Percentiles rank a stretch among this genome's conserved stretches.
Conservation (phyloP, 371 early-diverging fungal species). For the Mortierella sp. region DNA sequence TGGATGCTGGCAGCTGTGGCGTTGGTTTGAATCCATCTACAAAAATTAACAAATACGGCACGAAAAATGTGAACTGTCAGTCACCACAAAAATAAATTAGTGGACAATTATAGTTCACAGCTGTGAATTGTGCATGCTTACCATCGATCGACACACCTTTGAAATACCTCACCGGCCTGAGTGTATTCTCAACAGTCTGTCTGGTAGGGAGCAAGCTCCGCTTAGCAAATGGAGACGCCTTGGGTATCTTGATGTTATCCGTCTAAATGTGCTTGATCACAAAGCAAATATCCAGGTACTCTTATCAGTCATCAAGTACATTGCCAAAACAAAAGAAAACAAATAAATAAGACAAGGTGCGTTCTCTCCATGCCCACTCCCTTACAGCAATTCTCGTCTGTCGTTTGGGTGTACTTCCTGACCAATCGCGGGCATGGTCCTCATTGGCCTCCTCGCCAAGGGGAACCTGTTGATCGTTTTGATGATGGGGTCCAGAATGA, state of each 20-base stretch:
- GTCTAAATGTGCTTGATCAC: background rate
- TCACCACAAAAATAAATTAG: background rate
- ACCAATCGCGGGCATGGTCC: slow-evolving; percentile 20
- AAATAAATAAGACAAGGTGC: background rate
- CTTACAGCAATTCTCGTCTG: slow-evolving; percentile 17
- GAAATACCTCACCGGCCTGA: background rate
- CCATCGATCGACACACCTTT: slow-evolving; percentile 29
- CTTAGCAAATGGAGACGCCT: slow-evolving; percentile 23
- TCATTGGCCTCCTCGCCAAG: slow-evolving; percentile 23
- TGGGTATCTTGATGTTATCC: slow-evolving; percentile 22
- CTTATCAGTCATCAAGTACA: background rate
- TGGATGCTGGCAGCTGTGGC: background rate
- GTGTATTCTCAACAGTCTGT: slow-evolving; percentile 1
- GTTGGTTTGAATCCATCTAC: slow-evolving; percentile 20
- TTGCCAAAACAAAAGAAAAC: background rate
- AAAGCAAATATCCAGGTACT: background rate
- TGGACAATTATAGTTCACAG: no score
- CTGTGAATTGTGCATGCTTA: background rate
- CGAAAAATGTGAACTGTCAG: background rate
- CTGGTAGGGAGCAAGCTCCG: slow-evolving; percentile 6
- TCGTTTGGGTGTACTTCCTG: slow-evolving; percentile 28
- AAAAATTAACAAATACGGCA: background rate
- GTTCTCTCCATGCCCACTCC: no score
- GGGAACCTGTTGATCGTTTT: slow-evolving; percentile 1
- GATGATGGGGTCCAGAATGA: background rate